Evolutionary conservation across 805 yeast species (phyloP).

Genomic region (Kodamaea hsintzibuensis): DNA sequence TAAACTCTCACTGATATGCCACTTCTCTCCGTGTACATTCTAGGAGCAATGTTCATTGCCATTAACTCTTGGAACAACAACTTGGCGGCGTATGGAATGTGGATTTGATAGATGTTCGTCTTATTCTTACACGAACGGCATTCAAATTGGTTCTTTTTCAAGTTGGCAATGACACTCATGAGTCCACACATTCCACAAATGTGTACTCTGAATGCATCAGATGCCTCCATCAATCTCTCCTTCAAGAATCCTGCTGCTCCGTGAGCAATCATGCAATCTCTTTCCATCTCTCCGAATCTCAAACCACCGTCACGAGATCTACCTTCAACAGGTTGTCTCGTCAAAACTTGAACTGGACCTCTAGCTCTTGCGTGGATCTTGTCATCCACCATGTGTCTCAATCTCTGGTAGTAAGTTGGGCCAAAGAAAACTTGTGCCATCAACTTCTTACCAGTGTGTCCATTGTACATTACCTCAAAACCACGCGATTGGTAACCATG

Average conservation of each 20-base stretch:
- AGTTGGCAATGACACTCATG: constrained; percentile 96
- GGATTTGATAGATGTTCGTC: constrained; percentile 96
- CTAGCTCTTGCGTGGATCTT: constrained; percentile 99
- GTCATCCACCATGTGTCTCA: constrained; percentile 99
- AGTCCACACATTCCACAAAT: constrained; percentile 98
- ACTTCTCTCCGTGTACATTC: constrained; percentile 86
- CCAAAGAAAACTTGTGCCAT: constrained; percentile 99
- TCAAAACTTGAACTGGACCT: constrained; percentile 96
- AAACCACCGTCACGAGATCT: constrained; percentile 99
- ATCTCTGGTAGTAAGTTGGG: constrained; percentile 98
- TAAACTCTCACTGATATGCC: constrained; percentile 10
- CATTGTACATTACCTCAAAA: constrained; percentile 97
- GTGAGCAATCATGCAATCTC: constrained; percentile 99
- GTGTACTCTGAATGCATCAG: constrained; percentile 98
- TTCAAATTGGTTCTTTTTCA: constrained; percentile 96
- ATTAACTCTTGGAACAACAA: constrained; percentile 96
- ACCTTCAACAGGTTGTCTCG: constrained; percentile 99
- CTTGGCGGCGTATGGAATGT: constrained; percentile 98
- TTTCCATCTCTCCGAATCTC: constrained; percentile 99
- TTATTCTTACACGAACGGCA: constrained; percentile 98
- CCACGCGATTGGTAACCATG: constrained; percentile 98
- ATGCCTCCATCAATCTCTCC: constrained; percentile 98
- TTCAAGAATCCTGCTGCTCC: constrained; percentile 98
- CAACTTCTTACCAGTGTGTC: constrained; percentile 96
- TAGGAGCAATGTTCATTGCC: constrained; percentile 99